Base-by-base conservation (phyloP, 371 early-diverging fungal genomes). In the Mucor lusitanicus region DNA sequence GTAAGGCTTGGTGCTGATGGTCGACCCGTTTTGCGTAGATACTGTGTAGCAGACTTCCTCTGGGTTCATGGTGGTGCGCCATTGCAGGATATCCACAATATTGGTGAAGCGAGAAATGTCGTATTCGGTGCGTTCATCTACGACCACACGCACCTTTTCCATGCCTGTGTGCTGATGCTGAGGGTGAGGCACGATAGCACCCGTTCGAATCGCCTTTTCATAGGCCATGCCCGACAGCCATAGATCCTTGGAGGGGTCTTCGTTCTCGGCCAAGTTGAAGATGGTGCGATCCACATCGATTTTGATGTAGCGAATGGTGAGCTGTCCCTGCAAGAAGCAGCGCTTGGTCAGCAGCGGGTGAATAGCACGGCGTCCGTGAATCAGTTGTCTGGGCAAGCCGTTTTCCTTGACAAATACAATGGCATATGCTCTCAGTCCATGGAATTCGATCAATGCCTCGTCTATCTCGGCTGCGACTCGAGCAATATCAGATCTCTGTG, bases 81-180 rank as follows among this genome's bases (percentile, higher is more conserved):
- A 89, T 32, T 81, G 74, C 37, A 92, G 75, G 2, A 91, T 71
- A 64, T 91, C 91, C 6, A 88, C 75, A 42, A 91, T 80, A 60
- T 81, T 86, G 6, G 68, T 65, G 60, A 92, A 89, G 19, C 79
- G 68, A 6, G 80, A 76, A 65, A 92, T 58, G 63, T 91, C 88
- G 17, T 82, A 75, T 37, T 85, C 84, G 15, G 88, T 83, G 57
- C 84, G 78, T 61, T 88, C 90, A 62, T 92, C 92, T 33, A 85
- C 57, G 6, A 86, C 82, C 46, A 78, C 80, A 40, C 69, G 67
- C 6, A 83, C 82, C 25, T 75, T 73, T 68, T 89, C 91, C 65
- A 89, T 80, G 32, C 90, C 86, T 1, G 91, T 91, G 63, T 87
- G 87, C 67, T 92, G 92, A 25, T 81, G 80, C 74, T 88, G 81